phyloP scores from a whole-genome alignment of 1,284 basidiomycete species.

The Microstroma glucosiphilum region DNA sequence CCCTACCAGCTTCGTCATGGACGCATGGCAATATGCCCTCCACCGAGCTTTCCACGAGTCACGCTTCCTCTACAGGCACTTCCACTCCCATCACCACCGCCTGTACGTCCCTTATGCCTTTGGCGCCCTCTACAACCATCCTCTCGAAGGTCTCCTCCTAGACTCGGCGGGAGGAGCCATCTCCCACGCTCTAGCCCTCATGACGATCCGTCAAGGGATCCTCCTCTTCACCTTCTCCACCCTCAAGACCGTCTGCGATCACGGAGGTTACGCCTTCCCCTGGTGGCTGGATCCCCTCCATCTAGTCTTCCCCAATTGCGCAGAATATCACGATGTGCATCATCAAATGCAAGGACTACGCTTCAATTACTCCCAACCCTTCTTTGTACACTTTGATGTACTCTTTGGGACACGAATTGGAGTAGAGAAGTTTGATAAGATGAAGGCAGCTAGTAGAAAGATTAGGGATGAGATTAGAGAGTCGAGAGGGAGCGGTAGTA shows the following conservation, averaged over 20 bases:
- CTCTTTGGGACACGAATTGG: slow-evolving; percentile 72
- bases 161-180: slow-evolving; percentile 77
- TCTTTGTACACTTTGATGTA: slow-evolving; percentile 58
- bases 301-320: slow-evolving; percentile 80
- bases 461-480: slow-evolving; percentile 15
- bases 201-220: slow-evolving; percentile 71
- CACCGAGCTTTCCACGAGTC: slow-evolving; percentile 88
- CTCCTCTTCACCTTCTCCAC: slow-evolving; percentile 78
- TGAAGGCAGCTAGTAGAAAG: slow-evolving; percentile 22
- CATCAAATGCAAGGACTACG: slow-evolving; percentile 89
- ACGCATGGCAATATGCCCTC: slow-evolving; percentile 97
- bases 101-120: slow-evolving; percentile 96
- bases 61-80: slow-evolving; percentile 80
- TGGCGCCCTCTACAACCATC: slow-evolving; percentile 96
- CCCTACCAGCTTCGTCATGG: slow-evolving; percentile 73
- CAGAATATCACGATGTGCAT: slow-evolving; percentile 97
- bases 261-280: slow-evolving; percentile 84
- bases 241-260: slow-evolving; percentile 94
- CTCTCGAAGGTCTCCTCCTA: slow-evolving; percentile 79
- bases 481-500: slow-evolving; percentile 5
- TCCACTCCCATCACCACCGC: slow-evolving; percentile 92
- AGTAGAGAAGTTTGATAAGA: slow-evolving; percentile 45
- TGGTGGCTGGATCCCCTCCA: slow-evolving; percentile 72
- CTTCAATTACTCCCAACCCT: slow-evolving; percentile 91
- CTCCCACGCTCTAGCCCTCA: slow-evolving; percentile 65